Evolutionary conservation across 139 green algal species (phyloP), one percentile per base, ranked within the genome.

Genomic region (Chlorella vulgaris): DNA sequence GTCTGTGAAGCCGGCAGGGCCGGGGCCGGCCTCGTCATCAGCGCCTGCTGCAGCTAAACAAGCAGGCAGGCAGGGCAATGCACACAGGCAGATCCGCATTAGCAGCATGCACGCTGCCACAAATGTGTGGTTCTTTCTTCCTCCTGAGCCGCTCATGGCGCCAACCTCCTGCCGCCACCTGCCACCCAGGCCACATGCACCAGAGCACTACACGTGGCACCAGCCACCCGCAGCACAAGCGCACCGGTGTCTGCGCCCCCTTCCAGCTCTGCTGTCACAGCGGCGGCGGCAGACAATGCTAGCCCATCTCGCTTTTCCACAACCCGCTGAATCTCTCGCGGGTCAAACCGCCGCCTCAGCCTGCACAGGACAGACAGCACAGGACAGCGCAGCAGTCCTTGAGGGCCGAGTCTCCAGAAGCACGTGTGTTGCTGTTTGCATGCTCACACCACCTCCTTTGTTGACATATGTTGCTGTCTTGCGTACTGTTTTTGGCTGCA

Each of bases 311-410:
- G 86, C 21, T 51, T 51, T 6, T 74, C 53, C 31, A 86, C 39
- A 2, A 78, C 43, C 13, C 55, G n/a, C 24, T 53, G 50, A 33
- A 89, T 81, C 55, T 88, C 84, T 1, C 79, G 75, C 3, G 88
- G 88, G 71, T 92, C 82, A 69, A 85, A 89, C 33, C 62, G 80
- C 42, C 70, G 69, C 29, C 83, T 76, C 62, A 91, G 74, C 26
- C 69, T 81, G 81, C 51, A 19, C 55, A 28, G 21, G 15, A 15
- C 28, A 65, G 18, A 65, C 22, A 29, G 55, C 55, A 65, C 18
- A n/a, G 55, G 55, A 55, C 47, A 55, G 15, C 47, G 47, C 10
- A 55, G 47, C 15, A 55, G 47, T 55, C 47, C n/a, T n/a, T n/a
- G 47, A 58, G 47, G 47, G 47, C 10, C 47, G 47, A 15, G 47